Evolutionary conservation across 768 basidiomycete species (phyloP).

Genomic region (Kwoniella europaea): DNA sequence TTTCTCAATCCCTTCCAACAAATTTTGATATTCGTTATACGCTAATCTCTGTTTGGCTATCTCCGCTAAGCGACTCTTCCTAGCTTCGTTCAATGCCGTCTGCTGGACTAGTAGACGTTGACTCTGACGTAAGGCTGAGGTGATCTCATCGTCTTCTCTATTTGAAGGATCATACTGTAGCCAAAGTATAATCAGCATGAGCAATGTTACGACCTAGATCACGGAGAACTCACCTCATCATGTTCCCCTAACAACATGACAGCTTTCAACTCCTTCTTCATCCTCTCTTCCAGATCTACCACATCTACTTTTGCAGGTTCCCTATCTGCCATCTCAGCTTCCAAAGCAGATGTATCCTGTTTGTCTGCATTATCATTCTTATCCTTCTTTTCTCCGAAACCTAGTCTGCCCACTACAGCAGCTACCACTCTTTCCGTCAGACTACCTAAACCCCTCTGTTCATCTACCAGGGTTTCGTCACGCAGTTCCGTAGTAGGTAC

Average conservation of each 20-base stretch:
- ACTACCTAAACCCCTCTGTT: conserved; percentile 83
- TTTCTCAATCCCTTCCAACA: conserved; percentile 84
- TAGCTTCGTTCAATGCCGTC: conserved; percentile 78
- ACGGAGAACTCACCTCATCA: conserved; percentile 66
- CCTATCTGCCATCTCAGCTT: conserved; percentile 68
- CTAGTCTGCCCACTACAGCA: conserved; percentile 39
- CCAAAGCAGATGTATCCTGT: conserved; percentile 43
- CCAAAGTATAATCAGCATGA: background rate
- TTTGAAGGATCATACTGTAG: conserved; percentile 57
- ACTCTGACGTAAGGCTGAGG: conserved; percentile 83
- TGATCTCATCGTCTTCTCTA: conserved; percentile 84
- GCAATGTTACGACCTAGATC: background rate
- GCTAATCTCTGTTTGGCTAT: conserved; percentile 86
- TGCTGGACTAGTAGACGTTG: conserved; percentile 80
- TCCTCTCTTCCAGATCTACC: conserved; percentile 59
- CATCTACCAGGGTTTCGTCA: conserved; percentile 71
- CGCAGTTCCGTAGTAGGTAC: conserved; percentile 66
- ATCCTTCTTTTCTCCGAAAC: conserved; percentile 25
- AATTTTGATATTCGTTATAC: conserved; percentile 86
- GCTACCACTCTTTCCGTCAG: conserved; percentile 73
- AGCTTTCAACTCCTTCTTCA: conserved; percentile 59
- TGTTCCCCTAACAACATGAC: conserved; percentile 61
- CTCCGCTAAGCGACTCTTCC: conserved; percentile 71
- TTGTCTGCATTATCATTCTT: conserved; percentile 27
- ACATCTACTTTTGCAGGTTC: conserved; percentile 73